Base-by-base conservation (phyloP, 163 green algal species). In the Prototheca cutis region DNA sequence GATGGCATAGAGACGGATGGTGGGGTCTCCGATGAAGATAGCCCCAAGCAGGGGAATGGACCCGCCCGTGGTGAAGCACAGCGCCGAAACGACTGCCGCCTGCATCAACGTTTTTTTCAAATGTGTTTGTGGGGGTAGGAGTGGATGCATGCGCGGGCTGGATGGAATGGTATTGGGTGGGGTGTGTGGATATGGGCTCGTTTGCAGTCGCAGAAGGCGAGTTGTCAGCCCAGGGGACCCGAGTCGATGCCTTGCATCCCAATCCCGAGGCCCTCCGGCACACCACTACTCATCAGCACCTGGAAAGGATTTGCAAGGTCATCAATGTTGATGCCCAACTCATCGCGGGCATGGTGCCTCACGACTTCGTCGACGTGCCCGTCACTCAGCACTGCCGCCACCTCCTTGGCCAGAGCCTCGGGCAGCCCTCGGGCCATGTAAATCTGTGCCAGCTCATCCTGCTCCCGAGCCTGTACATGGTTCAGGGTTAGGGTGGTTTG, bases 291-390 rank as follows among this genome's bases (percentile, higher is more conserved):
- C n/a, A n/a, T n/a, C n/a, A n/a, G n/a, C n/a, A n/a, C n/a, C n/a
- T 67, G 65, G n/a, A 56, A 24, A 3, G 89, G 89, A 54, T 94
- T 94, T 7, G 84, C 68, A 47, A 96, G 68, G 32, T 90, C 82
- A 60, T 96, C 89, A 1, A 95, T 59, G 68, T 96, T 86, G 40
- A 96, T 96, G 55, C 89, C 89, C 45, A 96, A 76, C 76, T 96
- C 89, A 53, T 96, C 89, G 0, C 89, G 73, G 6, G 87, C 89
- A 49, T 96, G 89, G 4, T 87, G 84, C 0, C 80, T 66, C 30
- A 96, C 76, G 0, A 93, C 88, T 45, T 95, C 87, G 10, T 51
- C 42, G 18, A 51, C 10, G 17, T 51, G 42, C 49, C 86, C 80
- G 27, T 78, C 75, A 3, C 77, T 87, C 15, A 93, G 68, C 53